These are phyloP conservation scores for Cetraspora pellucida DNA, from an alignment of 192 early-diverging fungal genomes.

Conservation along the genomic window DNA sequence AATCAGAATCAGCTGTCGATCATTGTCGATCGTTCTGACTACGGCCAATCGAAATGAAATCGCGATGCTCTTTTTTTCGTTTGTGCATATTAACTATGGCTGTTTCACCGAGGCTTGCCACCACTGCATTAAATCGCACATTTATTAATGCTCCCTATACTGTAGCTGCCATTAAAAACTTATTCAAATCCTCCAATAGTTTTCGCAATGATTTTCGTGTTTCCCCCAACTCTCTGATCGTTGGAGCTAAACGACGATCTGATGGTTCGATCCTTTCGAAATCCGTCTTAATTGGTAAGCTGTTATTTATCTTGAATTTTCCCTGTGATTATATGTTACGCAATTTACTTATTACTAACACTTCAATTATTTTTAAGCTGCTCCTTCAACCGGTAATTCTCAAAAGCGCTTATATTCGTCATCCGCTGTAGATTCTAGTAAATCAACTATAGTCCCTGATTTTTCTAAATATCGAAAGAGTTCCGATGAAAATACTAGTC, in stretches of 20 bases:
- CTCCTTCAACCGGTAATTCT: not conserved
- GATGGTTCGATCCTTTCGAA: conserved; percentile 44
- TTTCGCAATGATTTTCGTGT: conserved; percentile 42
- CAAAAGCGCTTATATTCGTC: conserved; percentile 43
- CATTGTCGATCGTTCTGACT: too few species aligned
- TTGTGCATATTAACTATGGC: not conserved
- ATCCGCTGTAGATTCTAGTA: conserved; percentile 54
- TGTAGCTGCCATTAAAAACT: conserved; percentile 45
- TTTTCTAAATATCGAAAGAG: conserved; percentile 76
- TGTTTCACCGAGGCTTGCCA: conserved; percentile 48
- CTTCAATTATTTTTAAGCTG: conserved; percentile 5
- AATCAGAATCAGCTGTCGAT: too few species aligned
- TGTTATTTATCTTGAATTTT: not conserved
- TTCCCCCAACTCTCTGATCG: conserved; percentile 14
- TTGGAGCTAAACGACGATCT: conserved; percentile 40
- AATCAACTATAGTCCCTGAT: conserved; percentile 71
- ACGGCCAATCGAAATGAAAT: too few species aligned
- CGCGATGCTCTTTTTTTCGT: too few species aligned
- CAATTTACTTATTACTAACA: too few species aligned
- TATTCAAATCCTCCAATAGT: conserved; percentile 46
- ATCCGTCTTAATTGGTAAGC: conserved; percentile 55
- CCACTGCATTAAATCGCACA: conserved; percentile 57
- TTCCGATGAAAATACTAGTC: conserved; percentile 64
- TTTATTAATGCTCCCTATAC: conserved; percentile 51
- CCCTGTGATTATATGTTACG: not conserved